Conservation (phyloP, 768 basidiomycete species). For the Lentinula guzmanii region DNA sequence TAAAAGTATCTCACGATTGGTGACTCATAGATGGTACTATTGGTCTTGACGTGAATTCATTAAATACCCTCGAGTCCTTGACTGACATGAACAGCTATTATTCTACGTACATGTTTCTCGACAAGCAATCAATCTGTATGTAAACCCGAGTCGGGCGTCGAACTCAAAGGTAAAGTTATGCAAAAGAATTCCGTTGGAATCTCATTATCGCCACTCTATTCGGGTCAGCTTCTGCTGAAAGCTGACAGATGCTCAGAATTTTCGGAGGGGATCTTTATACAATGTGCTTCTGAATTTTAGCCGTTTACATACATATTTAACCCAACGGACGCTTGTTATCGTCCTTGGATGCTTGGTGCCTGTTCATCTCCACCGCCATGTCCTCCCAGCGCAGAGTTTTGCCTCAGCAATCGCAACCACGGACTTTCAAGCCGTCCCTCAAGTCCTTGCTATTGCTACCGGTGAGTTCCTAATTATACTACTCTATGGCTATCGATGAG, state of each 20-base stretch:
- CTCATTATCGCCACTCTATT: neutral
- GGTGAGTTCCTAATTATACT: slow-evolving; percentile 17
- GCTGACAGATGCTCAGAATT: neutral
- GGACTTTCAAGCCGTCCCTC: slow-evolving; percentile 10
- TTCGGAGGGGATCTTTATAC: no score
- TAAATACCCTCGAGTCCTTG: neutral
- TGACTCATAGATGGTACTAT: no score
- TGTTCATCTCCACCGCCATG: neutral
- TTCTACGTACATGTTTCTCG: neutral
- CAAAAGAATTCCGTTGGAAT: neutral
- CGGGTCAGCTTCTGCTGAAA: neutral
- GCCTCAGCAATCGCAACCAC: neutral
- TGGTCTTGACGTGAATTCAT: no score
- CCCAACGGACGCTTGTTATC: neutral
- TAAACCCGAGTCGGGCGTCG: neutral
- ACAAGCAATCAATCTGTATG: neutral
- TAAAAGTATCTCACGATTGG: no score
- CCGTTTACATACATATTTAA: neutral
- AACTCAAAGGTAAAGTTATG: neutral
- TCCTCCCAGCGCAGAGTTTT: neutral
- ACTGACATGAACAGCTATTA: neutral
- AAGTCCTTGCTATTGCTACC: slow-evolving; percentile 31
- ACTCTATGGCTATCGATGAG: neutral
- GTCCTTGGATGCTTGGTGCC: neutral
- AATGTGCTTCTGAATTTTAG: neutral